Evolutionary conservation across 2,329 filamentous ascomycete species (phyloP), one percentile per base, ranked within the genome.

Genomic region (Purpureocillium takamizusanense): DNA sequence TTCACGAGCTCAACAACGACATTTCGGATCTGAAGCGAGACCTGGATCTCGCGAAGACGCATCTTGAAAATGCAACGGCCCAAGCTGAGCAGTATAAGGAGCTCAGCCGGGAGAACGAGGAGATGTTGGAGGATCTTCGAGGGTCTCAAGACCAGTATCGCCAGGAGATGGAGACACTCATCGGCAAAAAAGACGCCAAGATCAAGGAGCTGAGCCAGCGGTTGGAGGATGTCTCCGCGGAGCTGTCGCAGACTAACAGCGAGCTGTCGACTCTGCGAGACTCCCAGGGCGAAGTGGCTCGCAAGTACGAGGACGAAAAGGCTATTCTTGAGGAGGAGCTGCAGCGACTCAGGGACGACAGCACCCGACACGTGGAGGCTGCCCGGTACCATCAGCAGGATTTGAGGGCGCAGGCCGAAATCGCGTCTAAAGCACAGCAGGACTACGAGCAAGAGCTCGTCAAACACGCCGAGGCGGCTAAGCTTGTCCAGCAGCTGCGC

Each of bases 381-480:
- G 81, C 86, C 25, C 81, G 86, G 47, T 87, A 84, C 55, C 85
- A 95, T 55, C 86, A 94, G 55, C 84, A 94, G 51, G 89, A 97
- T 51, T 76, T 97, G 31, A 89, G 92, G 44, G 82, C 86, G 0
- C 92, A 98, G 60, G 89, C 90, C 21, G 85, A 94, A 33, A 97
- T 98, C 52, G 88, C 92, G 3, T 81, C 87, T 38, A 85, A 87
- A 58, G 88, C 92, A 4, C 92, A 98, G 57, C 83, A 94, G 55
- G 89, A 92, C 49, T 98, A 98, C 55, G 94, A 98, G 59, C 81
- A 81, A 45, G 92, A 98, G 59, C 73, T 98, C 10, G 76, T 95
- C 52, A 95, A 92, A 65, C 92, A 98, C 61, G 90, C 89, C 2
- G 87, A 95, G 48, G 92, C 90, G n/a, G 86, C 90, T 11, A 89